Base-by-base conservation (phyloP, 2,329 filamentous ascomycete species). In the Botrytis porri region DNA sequence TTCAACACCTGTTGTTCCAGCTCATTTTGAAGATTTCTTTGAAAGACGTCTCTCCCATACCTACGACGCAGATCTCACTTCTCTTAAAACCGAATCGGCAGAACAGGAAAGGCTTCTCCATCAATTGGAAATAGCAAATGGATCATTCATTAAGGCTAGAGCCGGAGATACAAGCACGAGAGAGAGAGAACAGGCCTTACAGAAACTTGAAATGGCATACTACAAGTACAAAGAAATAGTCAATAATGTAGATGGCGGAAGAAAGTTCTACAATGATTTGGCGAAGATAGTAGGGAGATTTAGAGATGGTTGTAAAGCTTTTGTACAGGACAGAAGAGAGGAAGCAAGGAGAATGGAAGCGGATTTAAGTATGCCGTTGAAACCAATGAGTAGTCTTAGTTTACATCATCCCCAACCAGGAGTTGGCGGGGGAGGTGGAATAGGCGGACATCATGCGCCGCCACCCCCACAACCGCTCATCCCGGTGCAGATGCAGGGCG, bases 261-360 rank as follows among this genome's bases (percentile, higher is more conserved):
- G 95, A 70, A 98, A 96, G 81, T 99, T 99, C 81, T 99, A 98
- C 84, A 99, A 99, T 77, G 95, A 98, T 80, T 86, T 99, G 7
- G 93, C 92, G 64, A 93, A 92, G 82, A 94, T 98, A 75, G 93
- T 97, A 0, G 91, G 90, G 0, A 87, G 91, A 16, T 98, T 98
- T 81, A 87, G 94, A 29, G 95, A 98, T 77, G 92, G 93, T 51
- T 90, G 90, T 73, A 88, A 88, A 76, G 88, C 87, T 2, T 98
- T 97, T 86, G 92, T 92, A 0, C 91, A 94, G 41, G 89, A 94
- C 80, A 87, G 96, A 70, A 88, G 94, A 69, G 89, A 92, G 76
- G 95, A 98, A 78, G 94, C 94, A 0, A 88, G 90, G 76, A 88
- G 89, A 71, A 82, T 97, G 48, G 94, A 97, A 82, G 86, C 72